Percentiles rank a stretch among this genome's conserved stretches.
Evolutionary conservation across 2,329 filamentous ascomycete genomes (phyloP).

Genomic region (Trichophyton verrucosum): DNA sequence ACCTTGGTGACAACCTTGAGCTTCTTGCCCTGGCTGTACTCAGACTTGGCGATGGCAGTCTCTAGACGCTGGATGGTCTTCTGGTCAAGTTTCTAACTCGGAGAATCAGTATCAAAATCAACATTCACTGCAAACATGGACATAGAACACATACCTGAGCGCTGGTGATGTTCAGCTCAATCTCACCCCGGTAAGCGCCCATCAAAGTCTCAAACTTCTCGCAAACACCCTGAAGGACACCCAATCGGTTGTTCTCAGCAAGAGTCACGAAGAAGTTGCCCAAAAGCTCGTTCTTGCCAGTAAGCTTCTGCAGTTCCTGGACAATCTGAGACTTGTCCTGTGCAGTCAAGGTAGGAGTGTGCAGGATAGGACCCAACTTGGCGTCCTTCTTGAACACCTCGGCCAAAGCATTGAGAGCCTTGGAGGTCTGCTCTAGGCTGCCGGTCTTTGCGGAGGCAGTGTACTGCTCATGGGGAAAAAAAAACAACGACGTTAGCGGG

Average conservation of each 20-base stretch:
- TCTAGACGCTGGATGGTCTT: constrained; percentile 79
- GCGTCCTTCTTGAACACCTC: constrained; percentile 65
- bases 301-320: constrained; percentile 73
- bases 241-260: constrained; percentile 91
- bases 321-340: constrained; percentile 79
- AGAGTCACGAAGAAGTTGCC: constrained; percentile 88
- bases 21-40: constrained; percentile 87
- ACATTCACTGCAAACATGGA: too few relatives aligned
- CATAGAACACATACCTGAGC: constrained; percentile 54
- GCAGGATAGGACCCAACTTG: constrained; percentile 66
- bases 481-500: neutral
- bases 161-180: constrained; percentile 84
- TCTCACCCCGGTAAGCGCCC: constrained; percentile 78
- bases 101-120: neutral
- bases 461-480: constrained; percentile 51
- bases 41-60: constrained; percentile 74
- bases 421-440: constrained; percentile 72
- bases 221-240: constrained; percentile 65
- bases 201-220: constrained; percentile 83
- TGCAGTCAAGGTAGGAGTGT: constrained; percentile 63
- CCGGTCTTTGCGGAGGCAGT: constrained; percentile 85
- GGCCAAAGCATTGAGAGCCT: constrained; percentile 60
- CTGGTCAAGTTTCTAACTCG: constrained; percentile 62
- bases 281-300: constrained; percentile 66
- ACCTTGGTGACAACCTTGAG: constrained; percentile 92